Evolutionary conservation across 2,329 filamentous ascomycete genomes (phyloP), one percentile per base, ranked within the genome.

Genomic region (Cladorrhinum sp.): DNA sequence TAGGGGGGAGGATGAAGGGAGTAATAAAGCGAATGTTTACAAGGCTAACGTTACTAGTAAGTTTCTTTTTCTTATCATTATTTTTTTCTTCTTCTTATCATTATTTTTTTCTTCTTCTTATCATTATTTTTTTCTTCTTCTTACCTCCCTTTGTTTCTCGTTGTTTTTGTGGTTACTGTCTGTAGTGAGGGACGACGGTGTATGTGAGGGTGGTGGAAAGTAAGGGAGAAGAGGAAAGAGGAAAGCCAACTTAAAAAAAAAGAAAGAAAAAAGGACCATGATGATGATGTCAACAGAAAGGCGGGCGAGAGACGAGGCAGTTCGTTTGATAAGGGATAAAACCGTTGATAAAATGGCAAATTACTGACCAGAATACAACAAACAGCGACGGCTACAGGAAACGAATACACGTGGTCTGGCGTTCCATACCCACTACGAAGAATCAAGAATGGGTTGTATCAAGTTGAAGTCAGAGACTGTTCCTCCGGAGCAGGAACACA

Each of bases 341-440:
- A n/a, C n/a, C n/a, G n/a, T n/a, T n/a, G n/a, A n/a, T n/a, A n/a
- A 32, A 32, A 32, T 32, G 29, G 29, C 6, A 32, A 48, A 29
- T 27, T 24, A 13, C 16, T 20, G 25, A 51, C 24, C 12, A 24
- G 22, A 48, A 54, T 27, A 55, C 60, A 18, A 64, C 50, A 23
- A 58, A 23, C 45, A 67, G 65, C 59, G 2, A 41, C 55, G 10
- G 49, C 60, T 32, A 67, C 50, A 10, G 66, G 65, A 0, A 65
- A 64, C 7, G 62, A 66, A 16, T 70, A 62, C 55, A 6, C 56
- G 0, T 72, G 70, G 70, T 27, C 55, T 2, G 58, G 60, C 2
- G 61, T 66, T 13, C 70, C 70, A 1, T 70, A 64, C 48, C 69
- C 70, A 12, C 63, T 71, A 8, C 65, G 62, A 1, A 68, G 64